Conservation (phyloP, 2,329 filamentous ascomycete genomes). For the Conoideocrella luteorostrata region DNA sequence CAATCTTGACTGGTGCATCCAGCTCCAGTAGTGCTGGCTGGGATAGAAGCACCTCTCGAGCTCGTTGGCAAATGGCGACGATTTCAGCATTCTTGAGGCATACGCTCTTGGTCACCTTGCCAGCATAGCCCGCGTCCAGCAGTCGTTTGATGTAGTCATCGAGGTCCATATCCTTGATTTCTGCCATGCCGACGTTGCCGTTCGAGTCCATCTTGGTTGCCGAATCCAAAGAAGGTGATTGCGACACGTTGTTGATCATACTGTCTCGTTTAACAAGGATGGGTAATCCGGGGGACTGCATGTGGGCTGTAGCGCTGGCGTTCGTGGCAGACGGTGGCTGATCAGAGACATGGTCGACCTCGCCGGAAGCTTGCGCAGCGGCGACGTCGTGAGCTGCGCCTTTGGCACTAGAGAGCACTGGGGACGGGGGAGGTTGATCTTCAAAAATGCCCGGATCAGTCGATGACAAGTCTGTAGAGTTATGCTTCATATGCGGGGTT, state of each 20-base stretch:
- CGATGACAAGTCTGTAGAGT: constrained; percentile 34
- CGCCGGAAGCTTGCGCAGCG: constrained; percentile 76
- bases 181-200: constrained; percentile 70
- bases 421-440: constrained; percentile 69
- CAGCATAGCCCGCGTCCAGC: constrained; percentile 88
- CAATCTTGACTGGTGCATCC: constrained; percentile 93
- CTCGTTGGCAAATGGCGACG: constrained; percentile 82
- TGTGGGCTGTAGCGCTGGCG: constrained; percentile 49
- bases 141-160: constrained; percentile 96
- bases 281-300: constrained; percentile 73
- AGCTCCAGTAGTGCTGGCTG: constrained; percentile 91
- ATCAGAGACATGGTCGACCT: constrained; percentile 93
- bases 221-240: constrained; percentile 36
- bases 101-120: constrained; percentile 95
- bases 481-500: constrained; percentile 32
- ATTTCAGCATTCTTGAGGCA: constrained; percentile 98
- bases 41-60: constrained; percentile 80
- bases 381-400: constrained; percentile 70
- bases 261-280: constrained; percentile 81
- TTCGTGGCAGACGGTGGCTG: constrained; percentile 64
- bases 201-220: constrained; percentile 34
- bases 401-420: constrained; percentile 64
- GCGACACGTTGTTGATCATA: constrained; percentile 58
- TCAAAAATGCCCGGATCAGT: constrained; percentile 42
- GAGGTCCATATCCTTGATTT: constrained; percentile 86